Evolutionary conservation across 306 rosid species (phyloP).

Genomic region (Lagenaria siceraria): DNA sequence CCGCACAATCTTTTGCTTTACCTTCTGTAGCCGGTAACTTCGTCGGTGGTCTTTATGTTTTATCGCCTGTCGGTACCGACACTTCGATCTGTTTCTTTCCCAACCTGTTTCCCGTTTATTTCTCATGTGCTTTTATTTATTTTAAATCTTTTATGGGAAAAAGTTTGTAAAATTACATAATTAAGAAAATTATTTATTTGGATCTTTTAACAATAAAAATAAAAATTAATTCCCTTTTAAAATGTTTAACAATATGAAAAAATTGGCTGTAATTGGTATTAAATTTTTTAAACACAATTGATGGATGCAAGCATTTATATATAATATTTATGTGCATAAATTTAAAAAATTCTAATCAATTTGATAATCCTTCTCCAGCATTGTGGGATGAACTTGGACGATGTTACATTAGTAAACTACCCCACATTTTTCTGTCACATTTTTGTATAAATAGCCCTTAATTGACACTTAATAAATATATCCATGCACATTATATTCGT

Average conservation of each 20-base stretch:
- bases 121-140: background rate
- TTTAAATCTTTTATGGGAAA: background rate
- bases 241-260: background rate
- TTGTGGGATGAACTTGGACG: background rate
- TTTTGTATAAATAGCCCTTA: background rate
- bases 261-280: background rate
- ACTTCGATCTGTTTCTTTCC: background rate
- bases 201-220: background rate
- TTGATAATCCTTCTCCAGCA: background rate
- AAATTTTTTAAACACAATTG: background rate
- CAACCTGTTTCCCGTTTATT: background rate
- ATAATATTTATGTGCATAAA: background rate
- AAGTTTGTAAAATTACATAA: background rate
- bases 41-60: background rate
- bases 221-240: background rate
- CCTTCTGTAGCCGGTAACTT: background rate
- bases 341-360: background rate
- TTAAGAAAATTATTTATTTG: background rate
- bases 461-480: no score
- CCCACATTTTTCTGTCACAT: background rate
- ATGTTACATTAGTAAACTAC: background rate
- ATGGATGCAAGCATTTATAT: background rate
- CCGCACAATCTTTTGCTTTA: background rate
- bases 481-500: no score
- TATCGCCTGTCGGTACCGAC: conserved; percentile 4